Evolutionary conservation across 2,329 filamentous ascomycete species (phyloP), one percentile per base, ranked within the genome.

Genomic region (Plenodomus lindquistii): DNA sequence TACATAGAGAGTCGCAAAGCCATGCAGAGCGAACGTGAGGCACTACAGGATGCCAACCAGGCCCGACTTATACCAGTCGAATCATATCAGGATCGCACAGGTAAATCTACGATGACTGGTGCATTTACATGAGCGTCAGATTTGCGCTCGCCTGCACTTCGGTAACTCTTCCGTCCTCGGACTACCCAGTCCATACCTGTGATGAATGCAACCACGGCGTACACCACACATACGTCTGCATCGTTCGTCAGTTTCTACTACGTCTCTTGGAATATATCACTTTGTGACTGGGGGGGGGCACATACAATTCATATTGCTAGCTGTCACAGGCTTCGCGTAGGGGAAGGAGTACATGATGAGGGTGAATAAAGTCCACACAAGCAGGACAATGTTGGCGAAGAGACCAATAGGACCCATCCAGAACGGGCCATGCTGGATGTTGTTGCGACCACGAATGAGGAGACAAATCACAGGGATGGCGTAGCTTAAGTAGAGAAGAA

Each of bases 291-390:
- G 22, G 34, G 27, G 27, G 34, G n/a, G 6, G 15, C 34, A 40
- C 55, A 48, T 37, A 51, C 61, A 65, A 22, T 69, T 70, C 67
- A 71, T 70, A 37, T 66, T 69, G n/a, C 61, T 50, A 4, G 67
- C 50, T 5, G 18, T 9, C 13, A 70, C 64, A 11, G 69, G 67
- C 38, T 60, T 63, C 9, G 60, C 47, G 43, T 70, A 71, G 0
- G 69, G 69, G 44, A 71, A 67, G 16, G 50, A 62, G 61, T 77
- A 80, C 64, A 81, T 77, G 42, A 81, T 54, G 40, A 81, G 67
- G 0, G 79, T 79, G 54, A 81, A 79, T 21, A 73, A 31, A 0
- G 77, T 80, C 77, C 78, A 81, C 13, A 59, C 36, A 13, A 80
- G 62, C 0, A 78, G 66, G 6, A 80, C 67, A 16, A 72, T 60